Conservation (phyloP, 2,329 filamentous ascomycete genomes). For the Diaporthe destruens region DNA sequence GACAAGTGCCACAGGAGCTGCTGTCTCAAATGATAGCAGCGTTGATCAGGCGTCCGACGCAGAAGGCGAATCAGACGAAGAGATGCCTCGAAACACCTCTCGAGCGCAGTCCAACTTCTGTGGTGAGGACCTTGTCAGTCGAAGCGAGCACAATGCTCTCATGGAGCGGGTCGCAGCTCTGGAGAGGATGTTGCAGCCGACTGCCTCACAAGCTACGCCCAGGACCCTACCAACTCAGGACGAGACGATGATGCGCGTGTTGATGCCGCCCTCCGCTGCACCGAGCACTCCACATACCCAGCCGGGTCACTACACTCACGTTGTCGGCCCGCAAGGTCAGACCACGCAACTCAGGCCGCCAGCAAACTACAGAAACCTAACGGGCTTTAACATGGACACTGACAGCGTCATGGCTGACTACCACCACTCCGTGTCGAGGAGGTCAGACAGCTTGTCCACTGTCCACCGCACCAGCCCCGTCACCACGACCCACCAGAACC, state of each 20-base stretch:
- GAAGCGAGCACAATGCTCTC: slow-evolving; percentile 36
- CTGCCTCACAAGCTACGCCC: slow-evolving; percentile 23
- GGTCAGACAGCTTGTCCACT: slow-evolving; percentile 31
- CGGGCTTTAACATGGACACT: slow-evolving; percentile 32
- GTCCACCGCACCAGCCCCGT: slow-evolving; percentile 25
- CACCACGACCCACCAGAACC: slow-evolving; percentile 3
- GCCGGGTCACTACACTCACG: slow-evolving; percentile 34
- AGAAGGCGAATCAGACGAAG: slow-evolving; percentile 26
- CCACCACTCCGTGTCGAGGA: not conserved
- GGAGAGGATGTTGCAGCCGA: slow-evolving; percentile 30
- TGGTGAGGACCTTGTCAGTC: slow-evolving; percentile 10
- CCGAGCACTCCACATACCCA: slow-evolving; percentile 10
- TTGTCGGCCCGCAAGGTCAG: not conserved
- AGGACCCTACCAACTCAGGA: slow-evolving; percentile 35
- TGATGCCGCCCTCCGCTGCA: slow-evolving; percentile 32
- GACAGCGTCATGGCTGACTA: slow-evolving; percentile 26
- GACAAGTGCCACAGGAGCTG: not conserved
- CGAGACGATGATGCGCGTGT: slow-evolving; percentile 22
- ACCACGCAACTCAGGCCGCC: not conserved
- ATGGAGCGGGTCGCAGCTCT: slow-evolving; percentile 36
- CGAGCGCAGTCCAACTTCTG: slow-evolving; percentile 13
- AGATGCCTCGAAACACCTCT: not conserved
- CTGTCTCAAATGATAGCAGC: not conserved
- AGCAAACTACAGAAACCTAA: slow-evolving; percentile 3
- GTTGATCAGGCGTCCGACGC: slow-evolving; percentile 17